Evolutionary conservation across 306 rosid species (phyloP).

Genomic region (Gastrolobium villosum): DNA sequence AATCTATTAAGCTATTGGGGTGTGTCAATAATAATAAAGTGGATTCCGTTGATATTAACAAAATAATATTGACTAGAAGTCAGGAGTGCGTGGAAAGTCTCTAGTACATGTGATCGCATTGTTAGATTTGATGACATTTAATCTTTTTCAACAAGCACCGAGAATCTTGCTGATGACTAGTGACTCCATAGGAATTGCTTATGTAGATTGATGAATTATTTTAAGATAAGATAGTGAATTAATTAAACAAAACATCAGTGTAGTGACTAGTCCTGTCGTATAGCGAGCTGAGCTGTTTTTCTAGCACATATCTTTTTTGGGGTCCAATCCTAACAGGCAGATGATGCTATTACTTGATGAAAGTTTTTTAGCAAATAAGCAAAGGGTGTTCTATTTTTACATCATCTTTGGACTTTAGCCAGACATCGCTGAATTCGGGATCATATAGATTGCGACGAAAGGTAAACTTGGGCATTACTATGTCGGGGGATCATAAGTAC

Average conservation of each 20-base stretch:
- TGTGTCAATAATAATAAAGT: neutral
- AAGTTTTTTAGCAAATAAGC: neutral
- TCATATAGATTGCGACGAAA: conserved; percentile 31
- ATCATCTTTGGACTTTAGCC: neutral
- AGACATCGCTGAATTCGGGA: conserved; percentile 25
- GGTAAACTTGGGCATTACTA: conserved; percentile 31
- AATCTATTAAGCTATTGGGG: too few species aligned
- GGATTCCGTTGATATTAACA: neutral
- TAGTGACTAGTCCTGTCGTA: conserved; percentile 35
- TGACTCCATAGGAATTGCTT: conserved; percentile 48
- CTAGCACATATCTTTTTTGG: neutral
- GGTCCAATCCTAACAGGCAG: neutral
- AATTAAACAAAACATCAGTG: conserved; percentile 29
- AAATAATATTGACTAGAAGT: neutral
- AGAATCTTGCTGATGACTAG: conserved; percentile 62
- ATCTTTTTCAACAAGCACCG: conserved; percentile 47
- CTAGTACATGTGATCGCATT: conserved; percentile 41
- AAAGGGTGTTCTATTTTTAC: neutral
- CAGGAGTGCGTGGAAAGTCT: conserved; percentile 22
- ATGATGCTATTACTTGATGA: conserved; percentile 4
- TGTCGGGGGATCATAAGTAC: conserved; percentile 32
- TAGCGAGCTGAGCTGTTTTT: conserved; percentile 7
- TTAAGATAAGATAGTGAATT: conserved; percentile 32
- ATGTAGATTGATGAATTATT: conserved; percentile 28
- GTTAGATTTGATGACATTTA: conserved; percentile 42